A percentile compares a stretch with the other conserved stretches of the same genome.
phyloP scores from a whole-genome alignment of 1,139 yeast species.

The Suhomyces atakaporum region DNA sequence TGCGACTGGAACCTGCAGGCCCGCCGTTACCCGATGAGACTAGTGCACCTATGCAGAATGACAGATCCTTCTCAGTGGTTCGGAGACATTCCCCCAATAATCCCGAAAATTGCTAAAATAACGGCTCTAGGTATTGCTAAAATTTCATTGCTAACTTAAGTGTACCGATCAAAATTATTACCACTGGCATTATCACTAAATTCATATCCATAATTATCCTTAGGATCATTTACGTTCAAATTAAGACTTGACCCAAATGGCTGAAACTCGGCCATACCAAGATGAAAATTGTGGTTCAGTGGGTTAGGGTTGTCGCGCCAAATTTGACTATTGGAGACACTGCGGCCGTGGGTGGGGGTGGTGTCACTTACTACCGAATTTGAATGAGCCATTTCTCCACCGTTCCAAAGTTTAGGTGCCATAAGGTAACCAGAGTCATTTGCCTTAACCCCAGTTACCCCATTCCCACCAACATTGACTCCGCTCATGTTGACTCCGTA shows the following conservation, averaged over 20 bases:
- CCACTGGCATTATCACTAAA: neutral
- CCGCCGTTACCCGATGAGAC: slow-evolving; percentile 8
- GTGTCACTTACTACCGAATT: slow-evolving; percentile 10
- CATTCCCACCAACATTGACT: slow-evolving; percentile 2
- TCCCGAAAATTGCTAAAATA: no score
- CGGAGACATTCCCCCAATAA: no score
- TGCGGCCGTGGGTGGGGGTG: slow-evolving; percentile 22
- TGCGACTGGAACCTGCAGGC: slow-evolving; percentile 3
- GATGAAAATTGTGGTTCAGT: slow-evolving; percentile 19
- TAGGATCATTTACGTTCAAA: slow-evolving; percentile 1
- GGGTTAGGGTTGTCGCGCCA: slow-evolving; percentile 30
- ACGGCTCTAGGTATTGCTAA: no score
- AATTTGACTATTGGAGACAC: slow-evolving; percentile 30
- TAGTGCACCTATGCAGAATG: neutral
- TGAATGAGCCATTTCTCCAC: slow-evolving; percentile 5
- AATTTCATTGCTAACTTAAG: neutral
- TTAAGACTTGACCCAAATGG: slow-evolving; percentile 15
- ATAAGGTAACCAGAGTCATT: slow-evolving; percentile 11
- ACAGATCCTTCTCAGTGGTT: neutral
- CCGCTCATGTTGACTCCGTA: slow-evolving; percentile 9
- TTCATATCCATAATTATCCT: neutral
- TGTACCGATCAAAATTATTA: neutral
- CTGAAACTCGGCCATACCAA: slow-evolving; percentile 17
- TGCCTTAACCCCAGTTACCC: neutral
- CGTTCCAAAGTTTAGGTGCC: slow-evolving; percentile 15